Percentiles rank a stretch among this genome's conserved stretches.
Conservation (phyloP, 2,329 filamentous ascomycete genomes). For the Helminthosporium solani region DNA sequence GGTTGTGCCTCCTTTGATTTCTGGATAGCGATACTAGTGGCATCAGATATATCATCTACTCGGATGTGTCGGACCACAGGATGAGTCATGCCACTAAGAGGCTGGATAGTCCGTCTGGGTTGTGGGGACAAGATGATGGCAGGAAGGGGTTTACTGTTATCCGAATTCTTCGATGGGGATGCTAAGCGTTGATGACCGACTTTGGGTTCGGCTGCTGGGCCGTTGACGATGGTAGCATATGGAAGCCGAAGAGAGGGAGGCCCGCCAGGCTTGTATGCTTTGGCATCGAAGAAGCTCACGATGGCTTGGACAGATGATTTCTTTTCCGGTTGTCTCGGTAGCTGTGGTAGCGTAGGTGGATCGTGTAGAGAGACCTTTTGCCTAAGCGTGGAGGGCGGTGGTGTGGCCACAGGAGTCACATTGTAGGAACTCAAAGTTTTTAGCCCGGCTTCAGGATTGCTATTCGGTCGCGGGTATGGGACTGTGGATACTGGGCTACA, state of each 20-base stretch:
- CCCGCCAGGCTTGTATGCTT: conserved; percentile 17
- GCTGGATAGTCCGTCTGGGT: conserved; percentile 6
- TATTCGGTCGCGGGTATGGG: conserved; percentile 24
- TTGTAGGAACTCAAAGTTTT: conserved; percentile 19
- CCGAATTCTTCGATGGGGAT: neutral
- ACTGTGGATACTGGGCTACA: conserved; percentile 3
- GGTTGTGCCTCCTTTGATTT: conserved; percentile 2
- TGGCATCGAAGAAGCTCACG: conserved; percentile 34
- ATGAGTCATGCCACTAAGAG: conserved; percentile 5
- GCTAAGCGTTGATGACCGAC: conserved; percentile 1
- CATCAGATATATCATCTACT: conserved; percentile 3
- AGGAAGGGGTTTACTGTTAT: no score
- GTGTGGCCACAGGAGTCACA: conserved; percentile 13
- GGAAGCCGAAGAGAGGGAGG: conserved; percentile 14
- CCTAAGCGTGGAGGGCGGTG: conserved; percentile 9
- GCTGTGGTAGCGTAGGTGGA: conserved; percentile 6
- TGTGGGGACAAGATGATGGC: neutral
- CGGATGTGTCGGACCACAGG: conserved; percentile 1
- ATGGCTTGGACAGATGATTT: conserved; percentile 26
- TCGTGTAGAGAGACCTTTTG: conserved; percentile 3
- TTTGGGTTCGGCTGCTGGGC: conserved; percentile 1
- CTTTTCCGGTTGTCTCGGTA: conserved; percentile 13
- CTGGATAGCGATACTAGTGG: conserved; percentile 3
- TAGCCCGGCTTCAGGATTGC: conserved; percentile 19
- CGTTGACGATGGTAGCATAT: conserved; percentile 7